phyloP scores from a whole-genome alignment of 257 asterid genomes.

The Fraxinus anomala region DNA sequence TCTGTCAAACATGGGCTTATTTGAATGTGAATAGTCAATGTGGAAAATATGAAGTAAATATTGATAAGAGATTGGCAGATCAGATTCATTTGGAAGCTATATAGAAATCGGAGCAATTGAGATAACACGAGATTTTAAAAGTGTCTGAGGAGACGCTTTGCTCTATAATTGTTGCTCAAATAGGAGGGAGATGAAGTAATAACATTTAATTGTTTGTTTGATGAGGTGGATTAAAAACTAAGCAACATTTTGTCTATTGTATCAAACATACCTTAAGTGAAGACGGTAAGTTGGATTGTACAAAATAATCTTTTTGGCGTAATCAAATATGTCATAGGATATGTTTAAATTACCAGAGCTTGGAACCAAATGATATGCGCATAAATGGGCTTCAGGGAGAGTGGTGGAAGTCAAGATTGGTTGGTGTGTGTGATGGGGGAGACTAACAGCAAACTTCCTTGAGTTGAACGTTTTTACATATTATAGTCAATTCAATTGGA shows the following conservation, averaged over 20 bases:
- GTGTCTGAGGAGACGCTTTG: constrained; percentile 20
- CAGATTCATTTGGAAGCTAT: constrained; percentile 3
- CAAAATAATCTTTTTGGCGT: constrained; percentile 39
- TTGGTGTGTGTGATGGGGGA: too few species aligned
- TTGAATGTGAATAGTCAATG: too few species aligned
- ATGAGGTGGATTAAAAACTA: background rate
- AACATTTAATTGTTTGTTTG: background rate
- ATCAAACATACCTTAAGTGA: background rate
- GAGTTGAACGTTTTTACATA: background rate
- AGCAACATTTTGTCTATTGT: constrained; percentile 10
- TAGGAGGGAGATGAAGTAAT: constrained; percentile 16
- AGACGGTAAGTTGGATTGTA: constrained; percentile 27
- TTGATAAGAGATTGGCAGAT: background rate
- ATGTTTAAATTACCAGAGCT: too few species aligned
- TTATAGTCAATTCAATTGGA: too few species aligned
- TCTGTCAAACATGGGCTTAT: too few species aligned
- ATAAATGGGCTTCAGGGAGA: too few species aligned
- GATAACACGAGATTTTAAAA: constrained; percentile 4
- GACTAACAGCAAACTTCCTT: background rate
- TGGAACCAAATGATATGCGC: too few species aligned
- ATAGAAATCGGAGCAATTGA: constrained; percentile 15
- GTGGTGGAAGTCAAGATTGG: too few species aligned
- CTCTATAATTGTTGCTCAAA: constrained; percentile 28
- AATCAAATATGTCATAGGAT: too few species aligned
- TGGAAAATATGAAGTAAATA: background rate